phyloP scores from a whole-genome alignment of 1,284 basidiomycete species.

The Tetrapyrgos nigripes region DNA sequence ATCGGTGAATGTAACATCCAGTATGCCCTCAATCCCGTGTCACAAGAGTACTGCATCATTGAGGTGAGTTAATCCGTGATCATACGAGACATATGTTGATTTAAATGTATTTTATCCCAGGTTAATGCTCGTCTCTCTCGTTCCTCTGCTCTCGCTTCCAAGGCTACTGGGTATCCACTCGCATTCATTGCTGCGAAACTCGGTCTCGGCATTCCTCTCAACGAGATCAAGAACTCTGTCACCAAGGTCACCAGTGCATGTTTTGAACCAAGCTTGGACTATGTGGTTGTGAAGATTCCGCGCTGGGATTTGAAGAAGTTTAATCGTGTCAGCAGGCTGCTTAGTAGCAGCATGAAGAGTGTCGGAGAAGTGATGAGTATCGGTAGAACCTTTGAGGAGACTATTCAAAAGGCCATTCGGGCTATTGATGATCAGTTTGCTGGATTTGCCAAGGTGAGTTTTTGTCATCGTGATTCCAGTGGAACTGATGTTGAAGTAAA shows the following conservation, averaged over 20 bases:
- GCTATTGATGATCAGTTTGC: slow-evolving; percentile 95
- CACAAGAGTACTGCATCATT: slow-evolving; percentile 98
- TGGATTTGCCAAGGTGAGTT: slow-evolving; percentile 86
- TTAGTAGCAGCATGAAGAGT: slow-evolving; percentile 98
- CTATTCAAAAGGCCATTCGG: slow-evolving; percentile 96
- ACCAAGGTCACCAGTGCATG: slow-evolving; percentile 97
- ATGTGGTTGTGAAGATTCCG: slow-evolving; percentile 98
- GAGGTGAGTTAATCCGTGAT: slow-evolving; percentile 59
- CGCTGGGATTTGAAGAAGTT: slow-evolving; percentile 99
- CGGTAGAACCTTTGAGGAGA: slow-evolving; percentile 97
- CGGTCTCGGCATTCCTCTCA: slow-evolving; percentile 94
- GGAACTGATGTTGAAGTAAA: neutral
- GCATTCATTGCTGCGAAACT: slow-evolving; percentile 99
- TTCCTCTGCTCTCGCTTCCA: slow-evolving; percentile 97
- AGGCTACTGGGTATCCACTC: slow-evolving; percentile 97
- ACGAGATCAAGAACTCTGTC: slow-evolving; percentile 97
- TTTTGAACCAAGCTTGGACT: slow-evolving; percentile 98
- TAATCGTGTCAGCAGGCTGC: slow-evolving; percentile 84
- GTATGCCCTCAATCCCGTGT: slow-evolving; percentile 95
- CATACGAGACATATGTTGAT: slow-evolving; percentile 5
- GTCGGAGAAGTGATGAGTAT: slow-evolving; percentile 99
- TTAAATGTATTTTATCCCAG: slow-evolving; percentile 38
- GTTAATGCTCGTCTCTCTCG: slow-evolving; percentile 99
- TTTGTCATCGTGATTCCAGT: neutral
- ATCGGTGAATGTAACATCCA: slow-evolving; percentile 99